Percentiles rank a stretch among this genome's conserved stretches.
phyloP scores from a whole-genome alignment of 176 grass and related monocot genomes.

The Olyra latifolia region DNA sequence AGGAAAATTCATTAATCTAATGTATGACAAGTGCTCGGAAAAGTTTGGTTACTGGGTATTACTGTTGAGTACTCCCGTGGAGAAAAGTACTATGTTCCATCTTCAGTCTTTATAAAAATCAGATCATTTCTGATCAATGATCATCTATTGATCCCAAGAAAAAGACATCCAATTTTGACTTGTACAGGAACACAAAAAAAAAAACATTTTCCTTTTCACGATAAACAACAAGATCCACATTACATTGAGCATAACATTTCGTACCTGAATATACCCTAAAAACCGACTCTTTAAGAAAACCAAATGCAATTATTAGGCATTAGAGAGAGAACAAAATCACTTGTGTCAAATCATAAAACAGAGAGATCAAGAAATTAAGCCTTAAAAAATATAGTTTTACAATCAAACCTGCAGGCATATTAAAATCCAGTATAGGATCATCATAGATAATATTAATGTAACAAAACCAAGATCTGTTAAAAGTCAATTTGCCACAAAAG shows the following conservation, averaged over 20 bases:
- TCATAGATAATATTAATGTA: no score
- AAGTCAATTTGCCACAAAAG: no score
- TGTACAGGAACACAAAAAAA: background rate
- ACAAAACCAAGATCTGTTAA: no score
- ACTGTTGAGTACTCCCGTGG: background rate
- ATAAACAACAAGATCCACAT: background rate
- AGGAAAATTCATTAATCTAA: background rate
- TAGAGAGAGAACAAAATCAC: background rate
- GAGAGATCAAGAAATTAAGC: background rate
- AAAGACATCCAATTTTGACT: background rate
- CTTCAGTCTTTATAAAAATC: background rate
- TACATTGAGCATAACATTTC: background rate
- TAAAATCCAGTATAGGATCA: background rate
- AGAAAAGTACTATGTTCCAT: background rate
- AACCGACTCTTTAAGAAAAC: background rate
- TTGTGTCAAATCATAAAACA: constrained; percentile 12
- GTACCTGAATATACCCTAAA: background rate
- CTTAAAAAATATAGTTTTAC: background rate
- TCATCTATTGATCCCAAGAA: background rate
- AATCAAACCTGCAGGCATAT: background rate
- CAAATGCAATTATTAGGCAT: background rate
- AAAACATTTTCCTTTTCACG: background rate
- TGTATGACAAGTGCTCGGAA: background rate
- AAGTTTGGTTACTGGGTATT: background rate
- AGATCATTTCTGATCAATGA: background rate